These are phyloP conservation scores for Priceomyces carsonii DNA, from an alignment of 805 yeast genomes.

Conservation along the genomic window DNA sequence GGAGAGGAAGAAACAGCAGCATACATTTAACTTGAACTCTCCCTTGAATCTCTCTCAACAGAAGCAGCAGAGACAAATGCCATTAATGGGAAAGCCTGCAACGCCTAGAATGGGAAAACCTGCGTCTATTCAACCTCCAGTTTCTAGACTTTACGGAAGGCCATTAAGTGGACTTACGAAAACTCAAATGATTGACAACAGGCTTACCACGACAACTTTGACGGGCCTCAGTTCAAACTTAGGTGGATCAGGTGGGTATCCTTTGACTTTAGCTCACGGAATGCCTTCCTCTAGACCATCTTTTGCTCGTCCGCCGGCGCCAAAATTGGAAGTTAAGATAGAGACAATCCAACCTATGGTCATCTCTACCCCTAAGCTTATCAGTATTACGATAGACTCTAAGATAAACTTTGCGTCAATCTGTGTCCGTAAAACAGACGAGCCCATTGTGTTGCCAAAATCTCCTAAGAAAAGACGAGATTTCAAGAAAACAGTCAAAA, in stretches of 20 bases:
- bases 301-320: constrained; percentile 35
- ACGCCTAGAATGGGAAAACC: constrained; percentile 46
- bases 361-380: constrained; percentile 13
- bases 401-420: constrained; percentile 23
- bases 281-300: constrained; percentile 12
- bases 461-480: constrained; percentile 31
- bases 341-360: constrained; percentile 26
- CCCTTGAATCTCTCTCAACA: background rate
- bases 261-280: constrained; percentile 21
- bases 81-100: constrained; percentile 35
- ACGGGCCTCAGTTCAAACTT: constrained; percentile 22
- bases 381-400: constrained; percentile 29
- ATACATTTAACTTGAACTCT: constrained; percentile 3
- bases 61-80: constrained; percentile 16
- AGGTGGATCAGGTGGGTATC: constrained; percentile 15
- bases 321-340: constrained; percentile 35
- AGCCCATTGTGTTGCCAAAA: constrained; percentile 31
- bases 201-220: constrained; percentile 20
- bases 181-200: constrained; percentile 19
- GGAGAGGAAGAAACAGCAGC: constrained; percentile 16
- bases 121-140: constrained; percentile 46
- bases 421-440: constrained; percentile 35
- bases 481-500: constrained; percentile 51
- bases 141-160: constrained; percentile 37
- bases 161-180: constrained; percentile 18